Base-by-base conservation (phyloP, 2,329 filamentous ascomycete species). In the Dendryphion nanum region DNA sequence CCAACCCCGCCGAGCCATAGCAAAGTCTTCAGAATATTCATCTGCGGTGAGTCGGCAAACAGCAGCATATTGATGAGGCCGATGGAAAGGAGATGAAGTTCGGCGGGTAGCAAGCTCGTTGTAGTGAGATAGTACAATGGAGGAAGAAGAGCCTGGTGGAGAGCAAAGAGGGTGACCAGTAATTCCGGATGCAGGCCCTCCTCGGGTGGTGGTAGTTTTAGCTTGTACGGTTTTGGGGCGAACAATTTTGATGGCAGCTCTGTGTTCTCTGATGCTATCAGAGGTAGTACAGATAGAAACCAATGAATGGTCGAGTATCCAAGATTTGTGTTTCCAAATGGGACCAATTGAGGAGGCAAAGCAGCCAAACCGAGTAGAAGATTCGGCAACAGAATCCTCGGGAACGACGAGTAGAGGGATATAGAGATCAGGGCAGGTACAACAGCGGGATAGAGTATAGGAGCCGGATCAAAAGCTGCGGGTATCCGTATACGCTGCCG, bases 71-170 rank as follows among this genome's bases (percentile, higher is more conserved):
- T 89, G 55, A 96, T 84, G 12, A 98, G 74, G 2, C 82, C 82
- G 26, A 86, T 79, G 1, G 91, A 91, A 13, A 97, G 77, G 7
- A 98, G 74, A 54, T 96, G 89, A 29, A 96, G 75, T 64, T 98
- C 93, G 4, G 93, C 83, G 2, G 85, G 79, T 35, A 97, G 74
- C 29, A 97, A 76, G 64, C 90, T 96, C 1, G 89, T 95, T 0
- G 88, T 91, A 2, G 90, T 91, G 45, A 97, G 76, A 59, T 86
- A 83, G 53, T 87, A 81, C 39, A 97, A 64, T 19, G 86, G 80
- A 19, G 77, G 73, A 57, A 87, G 81, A 17, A 95, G 71, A 19
- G 82, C 82, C 64, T 87, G 85, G 56, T 96, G 90, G 30, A 97
- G 71, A 13, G 91, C 88, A 60, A 91, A 95, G 40, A 96, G 66